phyloP scores from a whole-genome alignment of 2,329 filamentous ascomycete genomes.

The Colletotrichum gloeosporioides region DNA sequence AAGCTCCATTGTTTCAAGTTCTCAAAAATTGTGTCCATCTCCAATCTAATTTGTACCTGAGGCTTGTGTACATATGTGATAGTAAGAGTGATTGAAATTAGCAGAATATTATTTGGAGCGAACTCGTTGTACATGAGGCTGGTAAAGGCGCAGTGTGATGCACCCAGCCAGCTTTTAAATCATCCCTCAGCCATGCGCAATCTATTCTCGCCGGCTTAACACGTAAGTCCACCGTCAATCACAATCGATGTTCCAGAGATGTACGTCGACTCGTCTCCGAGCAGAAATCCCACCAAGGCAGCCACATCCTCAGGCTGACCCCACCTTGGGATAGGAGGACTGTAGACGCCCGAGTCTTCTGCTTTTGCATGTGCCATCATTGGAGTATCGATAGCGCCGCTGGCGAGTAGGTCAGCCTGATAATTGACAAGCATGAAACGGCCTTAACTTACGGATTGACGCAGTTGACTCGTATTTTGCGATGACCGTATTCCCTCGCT shows the following conservation, averaged over 20 bases:
- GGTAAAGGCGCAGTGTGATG: too few species aligned
- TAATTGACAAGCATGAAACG: neutral
- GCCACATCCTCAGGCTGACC: slow-evolving; percentile 31
- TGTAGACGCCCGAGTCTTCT: neutral
- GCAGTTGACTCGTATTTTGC: neutral
- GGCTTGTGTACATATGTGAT: too few species aligned
- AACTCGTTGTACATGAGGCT: too few species aligned
- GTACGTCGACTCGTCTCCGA: slow-evolving; percentile 29
- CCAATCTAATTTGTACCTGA: too few species aligned
- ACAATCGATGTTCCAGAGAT: slow-evolving; percentile 21
- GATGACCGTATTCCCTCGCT: neutral
- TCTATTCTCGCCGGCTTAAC: too few species aligned
- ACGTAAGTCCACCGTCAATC: neutral
- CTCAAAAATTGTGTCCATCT: too few species aligned
- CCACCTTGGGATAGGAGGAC: slow-evolving; percentile 22
- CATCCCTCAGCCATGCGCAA: too few species aligned
- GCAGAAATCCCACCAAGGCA: slow-evolving; percentile 27
- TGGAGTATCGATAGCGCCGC: neutral
- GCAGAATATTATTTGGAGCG: too few species aligned
- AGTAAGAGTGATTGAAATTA: too few species aligned
- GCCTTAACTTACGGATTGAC: neutral
- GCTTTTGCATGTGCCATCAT: neutral
- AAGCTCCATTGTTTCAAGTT: too few species aligned
- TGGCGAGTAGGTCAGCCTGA: neutral
- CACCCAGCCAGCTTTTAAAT: too few species aligned